Base-by-base conservation (phyloP, 768 basidiomycete species). In the Pulveroboletus sp. region DNA sequence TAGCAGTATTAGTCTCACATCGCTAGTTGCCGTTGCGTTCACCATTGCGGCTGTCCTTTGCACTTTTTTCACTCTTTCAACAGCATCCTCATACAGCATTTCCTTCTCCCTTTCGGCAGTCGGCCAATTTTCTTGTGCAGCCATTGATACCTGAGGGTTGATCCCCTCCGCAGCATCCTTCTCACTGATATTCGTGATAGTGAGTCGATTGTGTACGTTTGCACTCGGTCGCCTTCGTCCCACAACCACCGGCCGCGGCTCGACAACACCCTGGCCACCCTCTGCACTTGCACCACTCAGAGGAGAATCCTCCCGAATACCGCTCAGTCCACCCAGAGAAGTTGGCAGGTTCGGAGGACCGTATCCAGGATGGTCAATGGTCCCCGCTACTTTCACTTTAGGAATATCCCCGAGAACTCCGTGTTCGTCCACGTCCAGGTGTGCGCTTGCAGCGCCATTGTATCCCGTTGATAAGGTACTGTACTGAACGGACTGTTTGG, bases 91-190 rank as follows among this genome's bases (percentile, higher is more conserved):
- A 33, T 76, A 68, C 42, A 68, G 10, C 36, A 57, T 43, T 50
- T 56, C 65, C 63, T 79, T 79, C 52, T 79, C 77, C 39, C 76
- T 69, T 55, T 76, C 78, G 5, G 76, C 77, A 2, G 63, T 65
- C 3, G 54, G 52, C 63, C 63, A 67, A 11, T 21, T 32, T 30
- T 47, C 63, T 33, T 43, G 53, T 4, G 54, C 45, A 24, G 42
- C 53, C 31, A 32, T 48, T 26, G 46, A 27, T 3, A 30, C 40
- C 15, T 60, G 57, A 21, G 65, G 63, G 65, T 40, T 52, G 2
- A 57, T 49, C 15, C 57, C 65, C 10, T 64, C 68, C 28, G 53
- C 76, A 66, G 47, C 79, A 71, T 70, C 68, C 36, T 64, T 60
- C 30, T 76, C 72, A 17, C 65, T 69, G 31, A 64, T 57, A 50